These are phyloP conservation scores for Pleurotus platypus DNA, from an alignment of 768 basidiomycete genomes.

Conservation along the genomic window DNA sequence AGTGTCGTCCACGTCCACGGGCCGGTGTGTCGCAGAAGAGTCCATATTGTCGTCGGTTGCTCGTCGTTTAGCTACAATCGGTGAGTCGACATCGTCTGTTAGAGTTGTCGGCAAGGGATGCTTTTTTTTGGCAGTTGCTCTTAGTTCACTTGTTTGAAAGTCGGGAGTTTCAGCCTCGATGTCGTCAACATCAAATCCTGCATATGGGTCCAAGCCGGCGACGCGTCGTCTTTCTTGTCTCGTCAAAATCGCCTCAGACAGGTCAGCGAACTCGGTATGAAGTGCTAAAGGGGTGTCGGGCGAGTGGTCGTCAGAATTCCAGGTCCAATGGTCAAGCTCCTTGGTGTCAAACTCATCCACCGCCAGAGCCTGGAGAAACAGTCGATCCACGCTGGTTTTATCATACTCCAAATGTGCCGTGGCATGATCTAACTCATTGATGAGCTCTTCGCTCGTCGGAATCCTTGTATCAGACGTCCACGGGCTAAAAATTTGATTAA, in stretches of 20 bases:
- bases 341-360: neutral
- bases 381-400: neutral
- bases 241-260: conserved; percentile 35
- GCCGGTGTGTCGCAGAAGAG: too few relatives aligned
- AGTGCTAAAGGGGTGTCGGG: neutral
- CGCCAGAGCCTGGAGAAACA: neutral
- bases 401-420: neutral
- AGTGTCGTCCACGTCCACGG: neutral
- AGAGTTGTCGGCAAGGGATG: neutral
- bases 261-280: conserved; percentile 1
- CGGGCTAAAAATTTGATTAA: conserved; percentile 28
- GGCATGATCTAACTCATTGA: conserved; percentile 7
- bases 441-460: conserved; percentile 27
- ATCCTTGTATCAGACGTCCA: conserved; percentile 41
- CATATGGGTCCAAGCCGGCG: conserved; percentile 10
- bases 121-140: neutral
- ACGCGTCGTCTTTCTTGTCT: conserved; percentile 33
- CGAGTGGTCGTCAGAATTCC: conserved; percentile 10
- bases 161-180: neutral
- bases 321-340: conserved; percentile 7
- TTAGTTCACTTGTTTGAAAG: neutral
- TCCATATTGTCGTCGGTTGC: neutral
- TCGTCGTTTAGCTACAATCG: neutral
- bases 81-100: too few relatives aligned
- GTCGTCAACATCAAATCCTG: neutral